Percentiles rank a stretch among this genome's conserved stretches.
These are phyloP conservation scores for Saitozyma podzolica DNA, from an alignment of 768 basidiomycete genomes.

Conservation along the genomic window DNA sequence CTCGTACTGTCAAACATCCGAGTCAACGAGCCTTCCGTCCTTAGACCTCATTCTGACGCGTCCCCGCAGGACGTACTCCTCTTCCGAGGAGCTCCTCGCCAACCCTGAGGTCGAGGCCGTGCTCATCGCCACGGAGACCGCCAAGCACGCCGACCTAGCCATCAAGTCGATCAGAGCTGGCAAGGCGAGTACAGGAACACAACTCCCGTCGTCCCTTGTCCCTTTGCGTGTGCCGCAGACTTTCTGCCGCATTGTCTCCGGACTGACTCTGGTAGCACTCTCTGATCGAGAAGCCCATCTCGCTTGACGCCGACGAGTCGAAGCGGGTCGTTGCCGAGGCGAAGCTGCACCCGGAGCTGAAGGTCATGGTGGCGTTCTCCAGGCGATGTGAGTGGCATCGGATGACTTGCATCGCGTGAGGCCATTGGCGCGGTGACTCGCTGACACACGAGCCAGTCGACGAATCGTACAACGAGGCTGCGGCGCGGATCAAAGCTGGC, in stretches of 20 bases:
- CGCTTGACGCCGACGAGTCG: constrained; percentile 7
- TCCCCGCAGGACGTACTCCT: background rate
- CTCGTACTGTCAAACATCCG: no score
- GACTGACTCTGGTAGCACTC: constrained; percentile 7
- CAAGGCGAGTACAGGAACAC: no score
- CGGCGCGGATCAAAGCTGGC: constrained; percentile 6
- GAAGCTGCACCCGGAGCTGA: constrained; percentile 5
- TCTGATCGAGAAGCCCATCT: constrained; percentile 24
- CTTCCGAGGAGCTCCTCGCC: background rate
- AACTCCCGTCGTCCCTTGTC: no score
- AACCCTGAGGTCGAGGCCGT: background rate
- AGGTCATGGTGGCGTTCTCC: constrained; percentile 16
- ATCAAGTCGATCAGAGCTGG: no score
- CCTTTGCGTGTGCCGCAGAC: no score
- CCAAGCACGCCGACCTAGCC: background rate
- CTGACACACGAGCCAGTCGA: background rate
- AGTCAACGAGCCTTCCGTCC: no score
- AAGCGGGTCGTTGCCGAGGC: constrained; percentile 5
- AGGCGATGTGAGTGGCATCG: constrained; percentile 15
- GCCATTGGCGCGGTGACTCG: background rate
- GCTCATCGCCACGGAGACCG: constrained; percentile 3
- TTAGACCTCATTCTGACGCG: no score
- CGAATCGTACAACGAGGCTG: constrained; percentile 10
- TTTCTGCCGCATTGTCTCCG: background rate
- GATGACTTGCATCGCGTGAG: constrained; percentile 4